A percentile compares a stretch with the other conserved stretches of the same genome.
phyloP scores from a whole-genome alignment of 1,139 yeast genomes.

The Entelexis sorbosivorans region DNA sequence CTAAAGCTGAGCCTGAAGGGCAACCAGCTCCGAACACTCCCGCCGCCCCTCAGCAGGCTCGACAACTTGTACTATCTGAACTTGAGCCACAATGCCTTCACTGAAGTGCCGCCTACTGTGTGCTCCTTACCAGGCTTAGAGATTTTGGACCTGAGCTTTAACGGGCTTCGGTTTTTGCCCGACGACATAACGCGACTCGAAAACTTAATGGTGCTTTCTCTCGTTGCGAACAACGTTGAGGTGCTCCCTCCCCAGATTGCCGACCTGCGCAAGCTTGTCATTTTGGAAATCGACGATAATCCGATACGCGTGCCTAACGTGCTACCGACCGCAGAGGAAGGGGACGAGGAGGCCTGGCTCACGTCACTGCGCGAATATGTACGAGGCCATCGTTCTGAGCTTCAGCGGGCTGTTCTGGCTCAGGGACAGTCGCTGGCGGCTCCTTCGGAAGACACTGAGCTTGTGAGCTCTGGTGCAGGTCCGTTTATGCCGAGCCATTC shows the following conservation, averaged over 20 bases:
- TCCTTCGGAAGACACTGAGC: not conserved
- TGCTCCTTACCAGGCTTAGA: slow-evolving; percentile 40
- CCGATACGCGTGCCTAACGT: slow-evolving; percentile 45
- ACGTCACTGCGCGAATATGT: slow-evolving; percentile 18
- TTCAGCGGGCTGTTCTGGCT: not conserved
- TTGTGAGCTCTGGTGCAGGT: no score
- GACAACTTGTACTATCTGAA: slow-evolving; percentile 47
- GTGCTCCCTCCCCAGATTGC: slow-evolving; percentile 49
- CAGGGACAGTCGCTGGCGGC: not conserved
- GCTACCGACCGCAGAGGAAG: slow-evolving; percentile 25
- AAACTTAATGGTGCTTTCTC: slow-evolving; percentile 46
- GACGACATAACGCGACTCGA: slow-evolving; percentile 34
- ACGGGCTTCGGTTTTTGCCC: slow-evolving; percentile 41
- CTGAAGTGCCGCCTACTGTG: slow-evolving; percentile 43
- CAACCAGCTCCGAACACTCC: slow-evolving; percentile 14
- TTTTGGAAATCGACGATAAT: slow-evolving; percentile 61
- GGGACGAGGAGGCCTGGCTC: slow-evolving; percentile 21
- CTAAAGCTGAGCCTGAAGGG: slow-evolving; percentile 19
- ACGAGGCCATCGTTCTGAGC: not conserved
- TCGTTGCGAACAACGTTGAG: slow-evolving; percentile 51
- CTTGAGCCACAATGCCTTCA: slow-evolving; percentile 49
- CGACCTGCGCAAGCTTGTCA: slow-evolving; percentile 43
- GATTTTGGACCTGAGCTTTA: slow-evolving; percentile 57
- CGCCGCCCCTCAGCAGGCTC: slow-evolving; percentile 37
- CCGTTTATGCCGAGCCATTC: not conserved